Conservation (phyloP, 1,139 yeast species). For the Spencermartinsiella ligniputridi region DNA sequence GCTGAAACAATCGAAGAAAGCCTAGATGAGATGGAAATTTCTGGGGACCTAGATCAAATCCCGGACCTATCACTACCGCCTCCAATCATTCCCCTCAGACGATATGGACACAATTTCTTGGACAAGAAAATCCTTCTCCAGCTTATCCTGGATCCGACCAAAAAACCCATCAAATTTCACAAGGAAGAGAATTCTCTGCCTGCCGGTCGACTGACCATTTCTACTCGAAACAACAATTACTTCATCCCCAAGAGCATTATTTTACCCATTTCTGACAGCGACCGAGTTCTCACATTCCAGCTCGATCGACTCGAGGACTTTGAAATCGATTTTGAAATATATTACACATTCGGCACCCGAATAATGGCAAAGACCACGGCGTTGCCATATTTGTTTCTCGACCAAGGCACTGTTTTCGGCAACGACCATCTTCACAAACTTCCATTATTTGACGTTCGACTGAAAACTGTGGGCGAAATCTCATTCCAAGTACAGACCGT, state of each 20-base stretch:
- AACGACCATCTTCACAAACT: constrained; percentile 39
- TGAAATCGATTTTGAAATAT: constrained; percentile 82
- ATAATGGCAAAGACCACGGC: constrained; percentile 87
- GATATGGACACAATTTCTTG: constrained; percentile 92
- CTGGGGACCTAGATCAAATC: constrained; percentile 56
- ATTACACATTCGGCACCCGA: constrained; percentile 92
- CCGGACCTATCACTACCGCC: constrained; percentile 94
- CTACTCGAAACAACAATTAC: constrained; percentile 50
- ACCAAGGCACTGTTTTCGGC: constrained; percentile 26
- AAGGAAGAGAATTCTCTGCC: constrained; percentile 36
- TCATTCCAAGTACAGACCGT: constrained; percentile 77
- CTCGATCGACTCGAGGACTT: constrained; percentile 76
- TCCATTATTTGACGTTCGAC: constrained; percentile 77
- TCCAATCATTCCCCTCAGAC: constrained; percentile 85
- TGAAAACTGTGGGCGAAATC: constrained; percentile 78
- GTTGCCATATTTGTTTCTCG: constrained; percentile 49
- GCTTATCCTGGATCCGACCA: constrained; percentile 59
- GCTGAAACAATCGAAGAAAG: background rate
- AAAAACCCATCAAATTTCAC: constrained; percentile 33
- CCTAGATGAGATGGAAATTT: constrained; percentile 22
- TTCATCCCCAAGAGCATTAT: constrained; percentile 83
- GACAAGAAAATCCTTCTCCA: constrained; percentile 79
- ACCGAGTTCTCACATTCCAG: constrained; percentile 76
- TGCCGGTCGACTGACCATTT: constrained; percentile 64
- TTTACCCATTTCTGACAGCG: constrained; percentile 71